phyloP scores from a whole-genome alignment of 2,329 filamentous ascomycete species.

The Sclerotinia subarctica region DNA sequence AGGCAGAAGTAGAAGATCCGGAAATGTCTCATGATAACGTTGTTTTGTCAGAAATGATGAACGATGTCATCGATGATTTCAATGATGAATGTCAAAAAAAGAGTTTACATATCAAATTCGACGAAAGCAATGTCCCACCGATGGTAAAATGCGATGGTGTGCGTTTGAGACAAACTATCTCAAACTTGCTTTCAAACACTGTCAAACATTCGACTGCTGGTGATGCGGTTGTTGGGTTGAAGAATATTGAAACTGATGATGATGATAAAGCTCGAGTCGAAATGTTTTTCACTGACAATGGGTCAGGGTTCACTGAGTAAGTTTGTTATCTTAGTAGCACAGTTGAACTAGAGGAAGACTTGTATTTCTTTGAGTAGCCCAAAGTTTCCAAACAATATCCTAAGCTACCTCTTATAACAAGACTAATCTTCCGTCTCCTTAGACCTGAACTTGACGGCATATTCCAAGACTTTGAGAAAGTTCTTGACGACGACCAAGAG shows the following conservation, averaged over 20 bases:
- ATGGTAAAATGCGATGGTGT: slow-evolving; percentile 27
- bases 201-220: slow-evolving; percentile 27
- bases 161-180: slow-evolving; percentile 28
- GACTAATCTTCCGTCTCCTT: slow-evolving; percentile 72
- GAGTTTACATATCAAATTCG: slow-evolving; percentile 23
- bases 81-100: slow-evolving; percentile 61
- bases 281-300: slow-evolving; percentile 28
- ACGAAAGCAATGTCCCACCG: slow-evolving; percentile 23
- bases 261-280: slow-evolving; percentile 25
- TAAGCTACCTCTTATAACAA: slow-evolving; percentile 67
- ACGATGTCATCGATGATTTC: slow-evolving; percentile 74
- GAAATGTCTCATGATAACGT: slow-evolving; percentile 80
- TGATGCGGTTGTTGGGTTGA: slow-evolving; percentile 24
- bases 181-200: slow-evolving; percentile 30
- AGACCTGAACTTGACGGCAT: slow-evolving; percentile 53
- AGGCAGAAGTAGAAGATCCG: slow-evolving; percentile 76
- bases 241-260: slow-evolving; percentile 20
- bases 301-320: slow-evolving; percentile 27
- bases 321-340: background rate
- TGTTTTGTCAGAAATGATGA: slow-evolving; percentile 65
- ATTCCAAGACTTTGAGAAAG: slow-evolving; percentile 58
- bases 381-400: slow-evolving; percentile 51
- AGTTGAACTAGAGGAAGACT: too few relatives aligned
- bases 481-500: slow-evolving; percentile 47
- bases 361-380: background rate